Conservation (phyloP, 2,329 filamentous ascomycete genomes). For the Apiospora malaysiana region DNA sequence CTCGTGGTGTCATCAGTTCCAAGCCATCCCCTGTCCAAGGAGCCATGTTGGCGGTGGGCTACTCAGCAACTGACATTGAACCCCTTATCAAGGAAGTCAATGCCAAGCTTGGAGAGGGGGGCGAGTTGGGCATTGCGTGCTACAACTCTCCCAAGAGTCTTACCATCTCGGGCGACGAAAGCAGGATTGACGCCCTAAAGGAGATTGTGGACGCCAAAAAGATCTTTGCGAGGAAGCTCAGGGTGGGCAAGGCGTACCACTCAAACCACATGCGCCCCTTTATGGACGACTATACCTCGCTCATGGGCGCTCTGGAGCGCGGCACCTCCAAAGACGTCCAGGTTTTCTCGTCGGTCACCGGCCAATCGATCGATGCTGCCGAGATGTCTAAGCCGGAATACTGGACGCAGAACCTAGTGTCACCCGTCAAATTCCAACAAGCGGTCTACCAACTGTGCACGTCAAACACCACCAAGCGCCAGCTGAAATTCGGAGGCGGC, state of each 20-base stretch:
- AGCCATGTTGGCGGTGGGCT: slow-evolving; percentile 37
- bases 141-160: slow-evolving; percentile 38
- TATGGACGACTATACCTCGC: slow-evolving; percentile 41
- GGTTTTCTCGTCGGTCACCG: slow-evolving; percentile 38
- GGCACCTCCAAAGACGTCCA: slow-evolving; percentile 26
- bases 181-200: slow-evolving; percentile 38
- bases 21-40: slow-evolving; percentile 32
- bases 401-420: slow-evolving; percentile 42
- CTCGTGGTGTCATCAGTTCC: slow-evolving; percentile 36
- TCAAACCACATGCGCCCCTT: slow-evolving; percentile 47
- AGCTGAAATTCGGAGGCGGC: slow-evolving; percentile 27
- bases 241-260: slow-evolving; percentile 51
- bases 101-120: slow-evolving; percentile 31
- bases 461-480: slow-evolving; percentile 17
- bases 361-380: slow-evolving; percentile 32
- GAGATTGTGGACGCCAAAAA: slow-evolving; percentile 34
- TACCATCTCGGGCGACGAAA: slow-evolving; percentile 37
- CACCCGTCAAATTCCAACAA: slow-evolving; percentile 43
- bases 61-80: neutral
- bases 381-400: slow-evolving; percentile 33
- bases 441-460: slow-evolving; percentile 32
- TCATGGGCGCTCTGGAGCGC: slow-evolving; percentile 32
- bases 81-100: slow-evolving; percentile 10
- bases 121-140: slow-evolving; percentile 37
- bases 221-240: slow-evolving; percentile 43